Conservation (phyloP, 1,284 basidiomycete genomes). For the Cutaneotrichosporon arboriforme region DNA sequence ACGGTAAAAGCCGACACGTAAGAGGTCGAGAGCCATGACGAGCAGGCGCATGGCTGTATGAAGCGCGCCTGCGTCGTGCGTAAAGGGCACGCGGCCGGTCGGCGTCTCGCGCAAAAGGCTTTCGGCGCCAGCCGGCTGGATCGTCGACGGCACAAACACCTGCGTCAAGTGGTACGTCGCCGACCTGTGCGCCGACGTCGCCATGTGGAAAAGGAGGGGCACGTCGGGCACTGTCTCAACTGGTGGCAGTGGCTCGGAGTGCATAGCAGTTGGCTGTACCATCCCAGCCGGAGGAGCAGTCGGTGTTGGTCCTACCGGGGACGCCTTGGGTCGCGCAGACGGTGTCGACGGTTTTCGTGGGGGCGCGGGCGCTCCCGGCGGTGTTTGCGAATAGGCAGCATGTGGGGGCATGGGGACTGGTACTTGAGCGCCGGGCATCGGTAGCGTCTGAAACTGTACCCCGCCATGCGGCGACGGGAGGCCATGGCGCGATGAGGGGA, state of each 20-base stretch:
- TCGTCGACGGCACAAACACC: conserved; percentile 28
- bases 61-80: conserved; percentile 25
- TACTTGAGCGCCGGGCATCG: no score
- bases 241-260: background rate
- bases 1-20: conserved; percentile 20
- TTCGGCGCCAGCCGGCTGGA: conserved; percentile 2
- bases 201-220: conserved; percentile 33
- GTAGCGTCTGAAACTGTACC: no score
- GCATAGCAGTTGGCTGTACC: no score
- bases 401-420: no score
- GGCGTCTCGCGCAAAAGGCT: conserved; percentile 1
- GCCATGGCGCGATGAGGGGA: no score
- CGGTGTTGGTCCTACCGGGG: no score
- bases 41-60: conserved; percentile 27
- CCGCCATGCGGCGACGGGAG: no score
- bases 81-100: conserved; percentile 1
- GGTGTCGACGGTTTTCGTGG: no score
- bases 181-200: conserved; percentile 28
- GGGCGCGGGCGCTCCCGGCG: no score
- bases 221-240: background rate
- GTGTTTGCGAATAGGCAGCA: no score
- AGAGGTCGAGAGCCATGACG: conserved; percentile 32
- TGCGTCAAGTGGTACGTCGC: conserved; percentile 33
- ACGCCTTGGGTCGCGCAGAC: no score
- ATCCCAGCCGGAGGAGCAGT: no score